These are phyloP conservation scores for Lophiotrema nucula DNA, from an alignment of 495 filamentous ascomycete species.

Conservation along the genomic window DNA sequence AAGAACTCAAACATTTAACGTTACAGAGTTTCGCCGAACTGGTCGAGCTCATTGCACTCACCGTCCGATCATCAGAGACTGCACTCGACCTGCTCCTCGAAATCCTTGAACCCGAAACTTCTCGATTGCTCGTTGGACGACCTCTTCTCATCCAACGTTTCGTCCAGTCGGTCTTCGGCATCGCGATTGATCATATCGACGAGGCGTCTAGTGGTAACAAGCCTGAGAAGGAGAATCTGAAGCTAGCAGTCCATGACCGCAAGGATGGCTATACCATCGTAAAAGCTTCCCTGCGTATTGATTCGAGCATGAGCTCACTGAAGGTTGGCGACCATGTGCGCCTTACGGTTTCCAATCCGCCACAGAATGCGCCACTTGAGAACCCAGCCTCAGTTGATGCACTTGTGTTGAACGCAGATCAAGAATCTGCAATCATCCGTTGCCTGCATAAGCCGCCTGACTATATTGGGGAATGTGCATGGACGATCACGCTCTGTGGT, in stretches of 20 bases:
- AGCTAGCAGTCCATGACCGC: conserved; percentile 29
- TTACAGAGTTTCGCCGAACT: conserved; percentile 37
- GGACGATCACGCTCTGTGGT: conserved; percentile 47
- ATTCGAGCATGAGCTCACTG: conserved; percentile 36
- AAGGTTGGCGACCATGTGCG: conserved; percentile 44
- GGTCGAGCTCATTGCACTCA: conserved; percentile 46
- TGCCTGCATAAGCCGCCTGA: conserved; percentile 47
- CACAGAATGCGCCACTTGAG: conserved; percentile 39
- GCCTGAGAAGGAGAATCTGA: conserved; percentile 37
- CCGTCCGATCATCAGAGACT: conserved; percentile 43
- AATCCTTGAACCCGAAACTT: conserved; percentile 44
- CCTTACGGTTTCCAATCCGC: conserved; percentile 42
- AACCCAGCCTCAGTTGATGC: conserved; percentile 44
- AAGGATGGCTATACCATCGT: conserved; percentile 36
- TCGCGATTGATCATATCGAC: conserved; percentile 52
- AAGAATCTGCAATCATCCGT: conserved; percentile 43
- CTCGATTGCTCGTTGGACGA: conserved; percentile 41
- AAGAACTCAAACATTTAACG: conserved; percentile 36
- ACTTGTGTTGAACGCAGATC: conserved; percentile 41
- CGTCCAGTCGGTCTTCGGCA: conserved; percentile 44
- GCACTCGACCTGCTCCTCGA: conserved; percentile 49
- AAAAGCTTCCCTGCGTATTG: conserved; percentile 44
- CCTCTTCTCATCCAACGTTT: conserved; percentile 39
- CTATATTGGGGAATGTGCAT: conserved; percentile 46
- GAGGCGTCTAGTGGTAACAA: conserved; percentile 42